Conservation (phyloP, 768 basidiomycete genomes). For the Kwoniella botswanensis region DNA sequence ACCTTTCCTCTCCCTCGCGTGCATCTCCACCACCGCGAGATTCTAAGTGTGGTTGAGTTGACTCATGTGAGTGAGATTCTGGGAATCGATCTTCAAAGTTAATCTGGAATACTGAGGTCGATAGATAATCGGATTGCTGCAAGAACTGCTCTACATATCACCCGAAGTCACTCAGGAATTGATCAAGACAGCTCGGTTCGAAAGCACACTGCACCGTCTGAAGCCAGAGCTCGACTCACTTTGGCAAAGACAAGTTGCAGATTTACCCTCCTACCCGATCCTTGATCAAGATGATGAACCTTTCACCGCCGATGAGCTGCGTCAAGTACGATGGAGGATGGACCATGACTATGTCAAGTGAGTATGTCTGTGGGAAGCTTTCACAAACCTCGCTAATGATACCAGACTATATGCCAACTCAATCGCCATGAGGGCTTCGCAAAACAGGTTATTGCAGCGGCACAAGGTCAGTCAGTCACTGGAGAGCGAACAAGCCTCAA, state of each 20-base stretch:
- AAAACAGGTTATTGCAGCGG: slow-evolving; percentile 4
- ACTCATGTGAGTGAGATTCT: not conserved
- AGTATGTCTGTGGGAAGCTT: not conserved
- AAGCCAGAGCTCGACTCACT: slow-evolving; percentile 2
- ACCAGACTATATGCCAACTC: slow-evolving; percentile 5
- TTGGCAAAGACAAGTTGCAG: slow-evolving; percentile 1
- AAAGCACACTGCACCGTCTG: slow-evolving; percentile 3
- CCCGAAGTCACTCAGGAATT: slow-evolving; percentile 7
- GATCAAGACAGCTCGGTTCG: slow-evolving; percentile 12
- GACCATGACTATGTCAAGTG: slow-evolving; percentile 9
- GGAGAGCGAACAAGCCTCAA: not conserved
- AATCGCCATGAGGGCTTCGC: not conserved
- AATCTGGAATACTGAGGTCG: too few species aligned
- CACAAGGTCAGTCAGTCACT: slow-evolving; percentile 1
- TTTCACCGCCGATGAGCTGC: not conserved
- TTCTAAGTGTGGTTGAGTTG: not conserved
- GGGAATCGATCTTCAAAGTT: too few species aligned
- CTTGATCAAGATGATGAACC: slow-evolving; percentile 1
- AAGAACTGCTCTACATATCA: slow-evolving; percentile 3
- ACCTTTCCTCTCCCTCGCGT: slow-evolving; percentile 6
- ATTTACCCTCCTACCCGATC: not conserved
- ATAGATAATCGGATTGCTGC: slow-evolving; percentile 2
- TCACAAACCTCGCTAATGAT: not conserved
- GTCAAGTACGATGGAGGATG: slow-evolving; percentile 6
- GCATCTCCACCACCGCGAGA: slow-evolving; percentile 2